Evolutionary conservation across 768 basidiomycete genomes (phyloP), one percentile per base, ranked within the genome.

Genomic region (Cystobasidium tubakii): DNA sequence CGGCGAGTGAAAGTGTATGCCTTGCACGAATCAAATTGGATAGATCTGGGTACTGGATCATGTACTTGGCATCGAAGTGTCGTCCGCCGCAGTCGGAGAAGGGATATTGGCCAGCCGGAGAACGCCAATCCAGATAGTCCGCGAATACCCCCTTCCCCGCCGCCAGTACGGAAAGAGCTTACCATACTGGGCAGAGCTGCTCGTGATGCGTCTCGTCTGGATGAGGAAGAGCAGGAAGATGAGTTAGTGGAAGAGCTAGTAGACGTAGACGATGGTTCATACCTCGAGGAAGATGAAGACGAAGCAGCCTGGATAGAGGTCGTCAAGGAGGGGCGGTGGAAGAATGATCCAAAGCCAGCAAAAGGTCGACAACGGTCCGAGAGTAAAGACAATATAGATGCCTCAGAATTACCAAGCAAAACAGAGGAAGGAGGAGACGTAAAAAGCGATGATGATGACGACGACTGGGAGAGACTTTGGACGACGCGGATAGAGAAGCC

Each of bases 11-110:
- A 99, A 89, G 95, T 99, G 31, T 98, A 99, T 82, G 89, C 94
- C 82, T 88, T 99, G 74, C 86, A 92, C 66, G 91, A 89, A 73
- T 86, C 89, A 76, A 87, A 88, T 72, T 99, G 96, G 96, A 86
- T 88, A 70, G 96, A 99, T 84, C 88, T 92, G 80, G 96, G 96
- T 60, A 99, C 96, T 21, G 96, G 96, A 0, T 91, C 93, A 80
- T 96, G 94, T 81, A 90, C 90, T 79, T 93, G 93, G 55, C 88
- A 93, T 80, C 90, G 27, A 17, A 62, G 69, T 15, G 36, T 62
- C 17, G 19, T 43, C 1, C 62, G 54, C 29, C 72, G 46, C 17
- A 73, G 17, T 44, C 54, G 62, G 33, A 73, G 13, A 44, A 19
- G n/a, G 31, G n/a, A 50, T 29, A 23, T 29, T 42, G 25, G 57